These are phyloP conservation scores for Vicia sativa DNA, from an alignment of 306 rosid species.

Conservation along the genomic window DNA sequence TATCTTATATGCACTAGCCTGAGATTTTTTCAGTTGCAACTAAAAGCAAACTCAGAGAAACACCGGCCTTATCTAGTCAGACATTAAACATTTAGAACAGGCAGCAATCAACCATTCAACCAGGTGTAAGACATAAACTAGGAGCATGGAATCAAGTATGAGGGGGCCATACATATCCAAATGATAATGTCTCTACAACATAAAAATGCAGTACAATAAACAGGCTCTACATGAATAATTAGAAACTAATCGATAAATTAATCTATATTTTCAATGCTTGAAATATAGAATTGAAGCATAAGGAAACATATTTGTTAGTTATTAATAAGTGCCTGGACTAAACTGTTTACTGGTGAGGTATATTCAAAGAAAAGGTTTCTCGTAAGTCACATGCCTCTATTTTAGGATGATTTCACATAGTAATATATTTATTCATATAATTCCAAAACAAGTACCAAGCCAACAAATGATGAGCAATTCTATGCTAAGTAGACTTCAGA, in stretches of 20 bases:
- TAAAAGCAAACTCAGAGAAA: background rate
- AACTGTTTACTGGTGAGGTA: too few relatives aligned
- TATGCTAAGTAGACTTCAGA: constrained; percentile 27
- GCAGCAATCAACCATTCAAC: constrained; percentile 4
- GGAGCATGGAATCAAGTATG: background rate
- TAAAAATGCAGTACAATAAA: too few relatives aligned
- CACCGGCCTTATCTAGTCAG: background rate
- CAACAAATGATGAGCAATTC: constrained; percentile 13
- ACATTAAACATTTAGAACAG: background rate
- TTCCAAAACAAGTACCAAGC: constrained; percentile 18
- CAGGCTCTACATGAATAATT: too few relatives aligned
- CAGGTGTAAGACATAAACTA: background rate
- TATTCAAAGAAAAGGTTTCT: too few relatives aligned
- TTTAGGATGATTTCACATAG: too few relatives aligned
- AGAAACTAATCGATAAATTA: too few relatives aligned
- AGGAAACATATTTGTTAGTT: too few relatives aligned
- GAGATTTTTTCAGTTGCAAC: background rate
- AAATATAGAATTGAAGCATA: too few relatives aligned
- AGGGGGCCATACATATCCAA: background rate
- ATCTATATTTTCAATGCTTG: too few relatives aligned
- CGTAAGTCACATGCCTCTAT: too few relatives aligned
- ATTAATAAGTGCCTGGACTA: too few relatives aligned
- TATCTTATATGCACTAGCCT: constrained; percentile 4
- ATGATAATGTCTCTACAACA: too few relatives aligned
- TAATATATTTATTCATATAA: background rate